Base-by-base conservation (phyloP, 1,284 basidiomycete genomes). In the Ceratorhiza oryzae-sativae region DNA sequence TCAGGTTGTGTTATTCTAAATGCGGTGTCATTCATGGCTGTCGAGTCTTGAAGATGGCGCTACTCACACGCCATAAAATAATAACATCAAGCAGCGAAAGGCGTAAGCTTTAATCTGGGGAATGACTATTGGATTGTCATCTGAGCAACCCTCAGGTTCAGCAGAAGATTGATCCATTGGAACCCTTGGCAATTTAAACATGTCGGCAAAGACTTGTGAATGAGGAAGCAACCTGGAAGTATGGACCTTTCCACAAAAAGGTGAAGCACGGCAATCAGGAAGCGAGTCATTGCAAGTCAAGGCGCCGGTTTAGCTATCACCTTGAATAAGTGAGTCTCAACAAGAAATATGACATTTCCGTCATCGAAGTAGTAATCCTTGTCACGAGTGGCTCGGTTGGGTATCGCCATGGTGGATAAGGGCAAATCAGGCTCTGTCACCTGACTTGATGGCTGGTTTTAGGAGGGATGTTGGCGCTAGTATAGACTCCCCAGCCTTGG, bases 91-190 rank as follows among this genome's bases (percentile, higher is more conserved):
- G 9, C 39, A 15, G 4, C 62, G 49, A 41, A 65, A 65, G 18
- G 25, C 27, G 2, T 25, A n/a, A 10, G 49, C 46, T 8, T 32
- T 53, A 20, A 65, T n/a, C 6, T 65, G 32, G 12, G 46, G 46
- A 25, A 65, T 53, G 3, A 12, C 36, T 20, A 65, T 65, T 15
- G 62, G 62, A n/a, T 65, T 53, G 6, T 20, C 27, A 41, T 65
- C 49, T 13, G 32, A 49, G 8, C n/a, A 3, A n/a, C 49, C 48
- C 10, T 51, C 58, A 3, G 10, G 5, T n/a, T 39, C 15, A 20
- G 5, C 3, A 8, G 53, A n/a, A 20, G 13, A 34, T 2, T 23
- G 2, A 3, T 3, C 13, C 18, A 1, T 25, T n/a, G n/a, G 32
- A 20, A 3, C 23, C 30, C 23, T 56, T 18, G 53, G 53, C 5